Evolutionary conservation across 2,329 filamentous ascomycete genomes (phyloP), one percentile per base, ranked within the genome.

Genomic region (Microdochium nivale): DNA sequence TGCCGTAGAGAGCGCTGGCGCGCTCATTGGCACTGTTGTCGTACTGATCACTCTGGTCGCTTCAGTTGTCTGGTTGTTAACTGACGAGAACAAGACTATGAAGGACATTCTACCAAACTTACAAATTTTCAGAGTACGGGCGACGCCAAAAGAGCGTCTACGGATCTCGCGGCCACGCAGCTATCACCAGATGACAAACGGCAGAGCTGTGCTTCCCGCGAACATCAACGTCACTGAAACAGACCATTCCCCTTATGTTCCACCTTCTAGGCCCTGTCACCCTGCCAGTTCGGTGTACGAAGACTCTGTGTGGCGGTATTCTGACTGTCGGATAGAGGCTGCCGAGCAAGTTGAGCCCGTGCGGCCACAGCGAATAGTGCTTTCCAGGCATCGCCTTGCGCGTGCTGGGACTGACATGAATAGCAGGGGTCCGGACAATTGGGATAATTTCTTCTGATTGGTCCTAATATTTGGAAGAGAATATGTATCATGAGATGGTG

Each of bases 1-100:
- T 2, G 74, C 73, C 1, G 81, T 75, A 8, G 87, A 91, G 61
- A 80, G 73, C 55, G 85, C 80, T 7, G 88, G 86, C 11, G 87
- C 87, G 35, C 79, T 79, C 11, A 78, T 90, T 54, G 57, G 75
- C 49, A 91, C 87, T 1, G 65, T 80, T 2, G 48, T 83, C 5
- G 65, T 85, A 2, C 63, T 88, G 1, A 60, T 75, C 5, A 67
- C 73, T 7, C 69, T 87, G 37, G 54, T 84, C 24, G 73, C 73
- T 1, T 80, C 80, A n/a, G 60, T 75, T 7, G 46, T 68, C 5
- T 79, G 75, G 66, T 67, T 80, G 55, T 52, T 79, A 19, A 52
- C 70, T 21, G 78, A 81, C 55, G 78, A 81, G 58, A 67, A 62
- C 5, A 60, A 59, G 53, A 56, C 59, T 9, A 10, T 53, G 3